Evolutionary conservation across 495 filamentous ascomycete genomes (phyloP).

Genomic region (Neurospora sp.): DNA sequence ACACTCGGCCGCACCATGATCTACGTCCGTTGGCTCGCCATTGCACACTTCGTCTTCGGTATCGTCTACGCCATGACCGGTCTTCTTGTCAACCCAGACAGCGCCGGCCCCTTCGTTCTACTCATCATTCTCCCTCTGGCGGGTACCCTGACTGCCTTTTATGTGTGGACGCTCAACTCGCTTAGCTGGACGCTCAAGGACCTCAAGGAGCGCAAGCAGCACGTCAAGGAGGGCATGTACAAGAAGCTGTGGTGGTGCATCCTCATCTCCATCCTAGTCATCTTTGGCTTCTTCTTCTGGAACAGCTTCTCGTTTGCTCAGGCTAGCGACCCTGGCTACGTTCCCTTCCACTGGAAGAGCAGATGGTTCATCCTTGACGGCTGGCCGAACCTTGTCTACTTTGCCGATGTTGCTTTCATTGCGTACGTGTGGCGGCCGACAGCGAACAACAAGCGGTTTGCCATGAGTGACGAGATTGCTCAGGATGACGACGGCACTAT

Average conservation of each 20-base stretch:
- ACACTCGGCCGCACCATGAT: conserved; percentile 91
- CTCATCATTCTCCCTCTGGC: conserved; percentile 90
- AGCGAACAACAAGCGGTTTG: conserved; percentile 92
- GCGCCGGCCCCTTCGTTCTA: conserved; percentile 79
- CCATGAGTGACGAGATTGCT: conserved; percentile 98
- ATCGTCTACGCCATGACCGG: conserved; percentile 88
- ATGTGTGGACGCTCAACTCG: conserved; percentile 97
- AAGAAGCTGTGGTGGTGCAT: conserved; percentile 99
- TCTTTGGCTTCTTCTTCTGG: conserved; percentile 92
- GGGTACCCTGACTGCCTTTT: conserved; percentile 89
- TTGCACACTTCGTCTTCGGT: conserved; percentile 88
- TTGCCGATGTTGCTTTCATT: conserved; percentile 81
- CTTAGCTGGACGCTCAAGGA: conserved; percentile 93
- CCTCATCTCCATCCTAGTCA: conserved; percentile 80
- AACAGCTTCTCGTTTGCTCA: conserved; percentile 92
- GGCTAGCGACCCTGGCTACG: conserved; percentile 70
- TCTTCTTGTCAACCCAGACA: conserved; percentile 76
- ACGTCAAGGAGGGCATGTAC: conserved; percentile 91
- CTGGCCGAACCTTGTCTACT: conserved; percentile 94
- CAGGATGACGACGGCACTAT: conserved; percentile 96
- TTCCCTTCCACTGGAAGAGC: conserved; percentile 90
- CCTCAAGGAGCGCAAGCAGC: conserved; percentile 84
- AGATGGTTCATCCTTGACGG: conserved; percentile 97
- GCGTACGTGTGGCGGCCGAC: conserved; percentile 98
- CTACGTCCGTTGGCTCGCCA: conserved; percentile 82